A percentile compares a stretch with the other conserved stretches of the same genome.
phyloP scores from a whole-genome alignment of 306 rosid species.

The Glycine soja region DNA sequence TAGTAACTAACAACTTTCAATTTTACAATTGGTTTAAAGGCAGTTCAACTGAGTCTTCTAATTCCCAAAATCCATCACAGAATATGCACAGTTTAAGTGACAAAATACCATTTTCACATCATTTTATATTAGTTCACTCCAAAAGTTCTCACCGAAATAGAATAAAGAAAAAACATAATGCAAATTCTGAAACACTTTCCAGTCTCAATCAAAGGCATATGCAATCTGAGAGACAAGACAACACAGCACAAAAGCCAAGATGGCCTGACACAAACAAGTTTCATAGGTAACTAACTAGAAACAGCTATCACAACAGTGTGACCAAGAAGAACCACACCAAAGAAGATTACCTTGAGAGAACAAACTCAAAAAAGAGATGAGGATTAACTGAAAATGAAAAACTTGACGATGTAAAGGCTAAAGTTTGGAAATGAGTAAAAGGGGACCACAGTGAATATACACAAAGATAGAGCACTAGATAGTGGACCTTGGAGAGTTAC shows the following conservation, averaged over 20 bases:
- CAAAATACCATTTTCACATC: slow-evolving; percentile 20
- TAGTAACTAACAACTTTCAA: neutral
- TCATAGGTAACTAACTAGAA: too few relatives aligned
- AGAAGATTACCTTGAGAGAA: slow-evolving; percentile 47
- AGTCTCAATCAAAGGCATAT: neutral
- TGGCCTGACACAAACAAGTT: too few relatives aligned
- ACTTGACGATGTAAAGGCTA: slow-evolving; percentile 27
- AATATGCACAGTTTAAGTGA: neutral
- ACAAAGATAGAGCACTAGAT: too few relatives aligned
- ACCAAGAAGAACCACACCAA: slow-evolving; percentile 28
- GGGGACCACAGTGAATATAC: neutral
- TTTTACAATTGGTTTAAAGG: neutral
- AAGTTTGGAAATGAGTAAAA: slow-evolving; percentile 4
- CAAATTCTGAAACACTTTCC: neutral
- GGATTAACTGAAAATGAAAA: slow-evolving; percentile 11
- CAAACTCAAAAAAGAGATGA: neutral
- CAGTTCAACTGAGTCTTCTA: too few relatives aligned
- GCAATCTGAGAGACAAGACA: too few relatives aligned
- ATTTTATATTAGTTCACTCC: slow-evolving; percentile 13
- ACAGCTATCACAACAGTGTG: too few relatives aligned
- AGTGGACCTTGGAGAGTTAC: too few relatives aligned
- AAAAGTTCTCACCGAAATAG: slow-evolving; percentile 2
- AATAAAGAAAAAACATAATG: neutral
- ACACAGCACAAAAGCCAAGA: too few relatives aligned
- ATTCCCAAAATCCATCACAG: slow-evolving; percentile 22